Evolutionary conservation across 2,329 filamentous ascomycete genomes (phyloP).

Genomic region (Sarocladiaceae sp.): DNA sequence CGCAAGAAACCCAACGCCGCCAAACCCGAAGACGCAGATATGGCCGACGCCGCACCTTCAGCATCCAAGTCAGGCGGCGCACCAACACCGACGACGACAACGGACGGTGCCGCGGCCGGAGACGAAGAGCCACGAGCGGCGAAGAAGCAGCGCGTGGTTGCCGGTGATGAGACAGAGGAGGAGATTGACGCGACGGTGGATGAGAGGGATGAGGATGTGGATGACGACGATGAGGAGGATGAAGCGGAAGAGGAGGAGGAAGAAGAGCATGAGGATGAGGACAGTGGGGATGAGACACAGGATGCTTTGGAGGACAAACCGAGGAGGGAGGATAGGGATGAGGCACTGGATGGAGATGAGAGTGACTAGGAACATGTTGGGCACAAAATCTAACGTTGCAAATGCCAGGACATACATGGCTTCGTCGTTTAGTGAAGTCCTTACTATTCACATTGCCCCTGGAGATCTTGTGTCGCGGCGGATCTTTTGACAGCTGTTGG

Average conservation of each 20-base stretch:
- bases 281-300: conserved; percentile 47
- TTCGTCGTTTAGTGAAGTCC: too few relatives aligned
- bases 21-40: conserved; percentile 37
- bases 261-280: conserved; percentile 43
- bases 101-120: conserved; percentile 24
- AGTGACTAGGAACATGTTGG: conserved; percentile 38
- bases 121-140: conserved; percentile 32
- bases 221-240: conserved; percentile 37
- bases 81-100: conserved; percentile 13
- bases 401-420: too few relatives aligned
- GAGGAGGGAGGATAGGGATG: conserved; percentile 46
- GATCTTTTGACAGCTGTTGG: too few relatives aligned
- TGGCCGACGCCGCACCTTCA: too few relatives aligned
- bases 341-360: conserved; percentile 57
- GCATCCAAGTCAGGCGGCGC: conserved; percentile 16
- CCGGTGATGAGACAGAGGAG: conserved; percentile 26
- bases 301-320: conserved; percentile 45
- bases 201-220: conserved; percentile 37
- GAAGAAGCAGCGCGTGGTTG: conserved; percentile 43
- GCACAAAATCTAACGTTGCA: too few relatives aligned
- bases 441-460: too few relatives aligned
- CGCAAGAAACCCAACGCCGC: conserved; percentile 62
- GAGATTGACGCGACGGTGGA: conserved; percentile 39
- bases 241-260: conserved; percentile 38
- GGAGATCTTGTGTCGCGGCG: too few relatives aligned